Evolutionary conservation across 768 basidiomycete genomes (phyloP).

Genomic region (Flagelloscypha sp.): DNA sequence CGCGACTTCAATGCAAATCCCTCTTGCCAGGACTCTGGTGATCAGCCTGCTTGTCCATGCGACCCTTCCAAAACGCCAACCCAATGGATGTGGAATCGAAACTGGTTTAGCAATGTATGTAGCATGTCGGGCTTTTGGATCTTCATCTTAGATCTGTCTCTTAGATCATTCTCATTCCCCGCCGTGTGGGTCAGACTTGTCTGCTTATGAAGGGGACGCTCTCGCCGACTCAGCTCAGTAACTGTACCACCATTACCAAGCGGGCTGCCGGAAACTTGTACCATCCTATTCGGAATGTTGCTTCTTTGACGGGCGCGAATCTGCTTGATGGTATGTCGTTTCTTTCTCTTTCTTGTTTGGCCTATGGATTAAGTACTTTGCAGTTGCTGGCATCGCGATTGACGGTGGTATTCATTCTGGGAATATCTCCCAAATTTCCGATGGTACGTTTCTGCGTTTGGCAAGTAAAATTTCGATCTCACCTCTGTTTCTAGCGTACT

Average conservation of each 20-base stretch:
- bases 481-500: too few relatives aligned
- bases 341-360: too few relatives aligned
- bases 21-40: conserved; percentile 49
- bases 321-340: conserved; percentile 51
- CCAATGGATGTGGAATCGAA: conserved; percentile 64
- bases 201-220: conserved; percentile 41
- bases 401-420: conserved; percentile 34
- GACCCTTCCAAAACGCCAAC: conserved; percentile 37
- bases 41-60: conserved; percentile 46
- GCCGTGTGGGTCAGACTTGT: conserved; percentile 46
- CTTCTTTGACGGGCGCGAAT: conserved; percentile 53
- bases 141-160: too few relatives aligned
- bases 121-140: background rate
- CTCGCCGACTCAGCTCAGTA: conserved; percentile 28
- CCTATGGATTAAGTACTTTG: too few relatives aligned
- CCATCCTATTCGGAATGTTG: conserved; percentile 23
- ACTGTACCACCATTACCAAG: conserved; percentile 42
- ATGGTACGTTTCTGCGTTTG: too few relatives aligned
- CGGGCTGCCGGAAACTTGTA: conserved; percentile 45
- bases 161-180: conserved; percentile 55
- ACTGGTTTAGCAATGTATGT: conserved; percentile 55
- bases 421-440: conserved; percentile 37
- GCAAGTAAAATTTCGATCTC: too few relatives aligned
- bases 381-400: conserved; percentile 55
- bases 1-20: conserved; percentile 45